Percentiles rank a stretch among this genome's conserved stretches.
These are phyloP conservation scores for Epithemia pelagica DNA, from an alignment of 108 stramenopile species.

Conservation along the genomic window DNA sequence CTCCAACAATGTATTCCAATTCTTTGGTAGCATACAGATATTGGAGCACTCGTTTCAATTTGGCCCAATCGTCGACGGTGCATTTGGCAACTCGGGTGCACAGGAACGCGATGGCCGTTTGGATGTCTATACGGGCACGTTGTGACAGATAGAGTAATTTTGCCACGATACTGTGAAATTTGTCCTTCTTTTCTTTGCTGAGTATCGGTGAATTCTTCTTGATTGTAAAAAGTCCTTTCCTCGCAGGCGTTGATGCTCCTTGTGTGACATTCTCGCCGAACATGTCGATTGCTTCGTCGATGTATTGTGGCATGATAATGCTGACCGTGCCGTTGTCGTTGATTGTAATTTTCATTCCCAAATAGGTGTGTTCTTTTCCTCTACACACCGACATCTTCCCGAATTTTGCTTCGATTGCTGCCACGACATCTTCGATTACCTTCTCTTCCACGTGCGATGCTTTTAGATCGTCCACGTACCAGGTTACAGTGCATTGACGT, in stretches of 20 bases:
- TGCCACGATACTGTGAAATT: constrained; percentile 32
- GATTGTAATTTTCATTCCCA: constrained; percentile 33
- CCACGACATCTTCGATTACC: constrained; percentile 11
- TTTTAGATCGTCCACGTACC: constrained; percentile 52
- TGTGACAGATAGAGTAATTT: constrained; percentile 26
- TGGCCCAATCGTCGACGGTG: constrained; percentile 29
- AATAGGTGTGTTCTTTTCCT: constrained; percentile 35
- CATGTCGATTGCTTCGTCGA: constrained; percentile 17
- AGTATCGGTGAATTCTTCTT: constrained; percentile 4
- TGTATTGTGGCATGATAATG: constrained; percentile 22
- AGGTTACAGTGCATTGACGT: constrained; percentile 29
- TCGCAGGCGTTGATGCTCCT: constrained; percentile 20
- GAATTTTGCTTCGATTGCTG: constrained; percentile 4
- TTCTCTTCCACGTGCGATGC: constrained; percentile 22
- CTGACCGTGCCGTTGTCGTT: constrained; percentile 2
- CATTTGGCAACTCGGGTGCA: constrained; percentile 27
- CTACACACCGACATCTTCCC: constrained; percentile 9
- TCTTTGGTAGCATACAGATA: constrained; percentile 19
- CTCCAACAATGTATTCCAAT: constrained; percentile 7
- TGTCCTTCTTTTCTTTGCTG: neutral
- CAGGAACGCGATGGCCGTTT: too few species aligned
- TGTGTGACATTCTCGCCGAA: constrained; percentile 16
- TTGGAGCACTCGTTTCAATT: constrained; percentile 23
- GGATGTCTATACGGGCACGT: constrained; percentile 21
- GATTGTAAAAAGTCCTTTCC: constrained; percentile 30